phyloP scores from a whole-genome alignment of 345 rosid species.

The Raphanus raphanistrum region DNA sequence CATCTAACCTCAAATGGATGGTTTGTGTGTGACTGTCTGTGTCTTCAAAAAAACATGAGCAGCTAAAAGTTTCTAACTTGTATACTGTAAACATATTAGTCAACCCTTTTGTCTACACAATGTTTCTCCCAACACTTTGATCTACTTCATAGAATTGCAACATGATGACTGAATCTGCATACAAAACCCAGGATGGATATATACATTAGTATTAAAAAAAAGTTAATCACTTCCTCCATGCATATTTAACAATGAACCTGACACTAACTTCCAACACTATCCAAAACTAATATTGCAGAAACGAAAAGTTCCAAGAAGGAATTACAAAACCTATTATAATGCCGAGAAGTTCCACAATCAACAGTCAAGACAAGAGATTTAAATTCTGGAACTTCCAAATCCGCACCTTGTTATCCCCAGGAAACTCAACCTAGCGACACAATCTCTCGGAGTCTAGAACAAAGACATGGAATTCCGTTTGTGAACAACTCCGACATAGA shows the following conservation, averaged over 20 bases:
- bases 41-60: too few species aligned
- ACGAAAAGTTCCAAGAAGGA: neutral
- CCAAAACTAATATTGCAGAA: neutral
- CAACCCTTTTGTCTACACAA: neutral
- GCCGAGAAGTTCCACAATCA: neutral
- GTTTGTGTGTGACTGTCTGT: too few species aligned
- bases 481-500: constrained; percentile 72
- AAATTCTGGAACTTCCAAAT: neutral
- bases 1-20: too few species aligned
- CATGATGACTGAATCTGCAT: neutral
- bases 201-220: neutral
- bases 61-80: neutral
- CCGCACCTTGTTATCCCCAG: neutral
- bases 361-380: neutral
- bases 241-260: too few species aligned
- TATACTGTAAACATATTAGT: neutral
- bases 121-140: constrained; percentile 2
- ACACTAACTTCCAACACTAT: neutral
- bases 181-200: neutral
- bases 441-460: too few species aligned
- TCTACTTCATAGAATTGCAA: neutral
- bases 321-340: too few species aligned
- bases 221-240: too few species aligned
- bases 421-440: neutral
- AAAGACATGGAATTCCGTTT: constrained; percentile 72